Evolutionary conservation across 371 early-diverging fungal species (phyloP), one percentile per base, ranked within the genome.

Genomic region (Apophysomyces elegans): DNA sequence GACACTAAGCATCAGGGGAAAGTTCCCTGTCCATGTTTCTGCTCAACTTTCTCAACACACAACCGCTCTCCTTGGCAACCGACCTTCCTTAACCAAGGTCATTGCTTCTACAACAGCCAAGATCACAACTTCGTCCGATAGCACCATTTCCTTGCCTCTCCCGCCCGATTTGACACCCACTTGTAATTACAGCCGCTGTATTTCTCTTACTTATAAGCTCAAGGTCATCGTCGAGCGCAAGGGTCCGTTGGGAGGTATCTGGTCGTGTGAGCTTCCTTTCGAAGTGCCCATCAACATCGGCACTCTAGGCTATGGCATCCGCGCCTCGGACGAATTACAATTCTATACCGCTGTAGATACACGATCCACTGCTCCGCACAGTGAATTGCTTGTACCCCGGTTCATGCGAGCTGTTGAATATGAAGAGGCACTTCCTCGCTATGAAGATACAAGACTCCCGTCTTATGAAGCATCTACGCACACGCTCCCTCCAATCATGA

Each of bases 231-330:
- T 79, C 50, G 66, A 73, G 18, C 66, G 59, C 39, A 50, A 50
- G 21, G 54, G 54, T 21, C 54, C 54, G 21, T 26, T 50, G 21
- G 71, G 72, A 4, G 37, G 64, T 0, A 26, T 76, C 0, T 71
- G 70, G 59, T 62, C 66, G 14, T 61, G 64, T 4, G 45, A 16
- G 8, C 54, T 65, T 5, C 56, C 58, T 9, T 66, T 73, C 16
- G 72, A 70, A 7, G 13, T 75, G 0, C 75, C 77, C 14, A 44
- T 79, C 35, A 74, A 69, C 5, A 68, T 79, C 2, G 80, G 80
- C 7, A 79, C 80, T 0, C 56, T 79, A 43, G 80, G 80, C 26
- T 69, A 71, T 32, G 80, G 80, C 39, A 66, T 76, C 16, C 66
- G 73, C 18, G 71, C 75, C n/a, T 69, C 78, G 12, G 61, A 63